Evolutionary conservation across 108 stramenopile species (phyloP), one percentile per base, ranked within the genome.

Genomic region (Nannochloropsis salina): DNA sequence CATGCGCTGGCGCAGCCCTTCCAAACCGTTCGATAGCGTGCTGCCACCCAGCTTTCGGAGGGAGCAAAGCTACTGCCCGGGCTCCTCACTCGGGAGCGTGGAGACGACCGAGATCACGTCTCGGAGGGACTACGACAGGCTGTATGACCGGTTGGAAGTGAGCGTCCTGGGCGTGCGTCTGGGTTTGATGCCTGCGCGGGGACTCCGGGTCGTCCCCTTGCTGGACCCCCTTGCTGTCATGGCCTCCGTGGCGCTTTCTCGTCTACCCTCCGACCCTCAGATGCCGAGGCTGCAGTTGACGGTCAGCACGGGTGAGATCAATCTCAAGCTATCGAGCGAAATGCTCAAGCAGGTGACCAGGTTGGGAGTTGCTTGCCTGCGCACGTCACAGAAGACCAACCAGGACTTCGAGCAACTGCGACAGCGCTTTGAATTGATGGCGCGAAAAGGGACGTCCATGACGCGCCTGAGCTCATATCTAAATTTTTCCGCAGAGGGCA

Each of bases 251-350:
- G 61, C 61, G 15, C 20, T 74, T 74, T 74, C 61, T 74, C 61
- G 61, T n/a, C n/a, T 74, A 74, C 61, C 61, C 61, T 74, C 61
- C 61, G 61, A 74, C 61, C 61, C 61, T n/a, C 61, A 74, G 6
- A 15, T 74, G 8, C 61, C 61, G 4, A 15, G 61, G n/a, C n/a
- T 74, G 61, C 61, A 74, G 6, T 1, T 74, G 20, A 2, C 61
- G 61, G 61, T n/a, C 2, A 4, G 61, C n/a, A 74, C 61, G 15
- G 61, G 61, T 3, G 61, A 74, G 61, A 6, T 74, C 61, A 74
- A 8, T 8, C 15, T 74, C 8, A 74, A n/a, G 6, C 6, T 74
- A 74, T 74, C 61, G 15, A n/a, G 20, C 61, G 8, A n/a, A n/a
- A n/a, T 74, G 61, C 61, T 74, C 20, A 74, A 74, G 61, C 61